These are phyloP conservation scores for Lathyrus sativus DNA, from an alignment of 306 rosid species.

Conservation along the genomic window DNA sequence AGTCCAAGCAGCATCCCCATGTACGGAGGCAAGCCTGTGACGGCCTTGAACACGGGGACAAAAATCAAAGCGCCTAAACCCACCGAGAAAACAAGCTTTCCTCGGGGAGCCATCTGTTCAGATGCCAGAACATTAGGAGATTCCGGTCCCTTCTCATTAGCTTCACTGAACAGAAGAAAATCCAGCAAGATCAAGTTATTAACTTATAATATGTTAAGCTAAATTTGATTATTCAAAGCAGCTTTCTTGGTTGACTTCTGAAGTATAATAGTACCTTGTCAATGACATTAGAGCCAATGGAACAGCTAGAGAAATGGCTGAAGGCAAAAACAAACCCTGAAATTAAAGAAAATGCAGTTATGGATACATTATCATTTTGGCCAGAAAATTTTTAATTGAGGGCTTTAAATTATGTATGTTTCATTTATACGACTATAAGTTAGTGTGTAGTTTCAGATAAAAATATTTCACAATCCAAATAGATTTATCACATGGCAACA, in stretches of 20 bases:
- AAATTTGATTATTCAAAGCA: slow-evolving; percentile 29
- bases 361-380: slow-evolving; percentile 5
- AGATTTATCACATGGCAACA: slow-evolving; percentile 12
- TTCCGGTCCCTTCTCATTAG: slow-evolving; percentile 65
- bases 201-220: slow-evolving; percentile 22
- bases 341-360: slow-evolving; percentile 36
- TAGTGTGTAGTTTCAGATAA: slow-evolving; percentile 13
- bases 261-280: slow-evolving; percentile 60
- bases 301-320: slow-evolving; percentile 75
- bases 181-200: slow-evolving; percentile 14
- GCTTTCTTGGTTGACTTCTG: slow-evolving; percentile 28
- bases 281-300: slow-evolving; percentile 86
- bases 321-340: slow-evolving; percentile 73
- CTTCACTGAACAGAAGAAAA: slow-evolving; percentile 69
- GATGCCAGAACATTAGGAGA: slow-evolving; percentile 64
- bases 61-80: slow-evolving; percentile 88
- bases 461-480: background rate
- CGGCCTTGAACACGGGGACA: slow-evolving; percentile 87
- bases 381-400: slow-evolving; percentile 14
- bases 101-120: slow-evolving; percentile 96
- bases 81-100: slow-evolving; percentile 80
- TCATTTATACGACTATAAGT: slow-evolving; percentile 10
- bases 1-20: slow-evolving; percentile 96
- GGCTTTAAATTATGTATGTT: background rate
- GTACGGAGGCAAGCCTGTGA: slow-evolving; percentile 92